phyloP scores from a whole-genome alignment of 495 filamentous ascomycete genomes.

The Aspergillus panamensis region DNA sequence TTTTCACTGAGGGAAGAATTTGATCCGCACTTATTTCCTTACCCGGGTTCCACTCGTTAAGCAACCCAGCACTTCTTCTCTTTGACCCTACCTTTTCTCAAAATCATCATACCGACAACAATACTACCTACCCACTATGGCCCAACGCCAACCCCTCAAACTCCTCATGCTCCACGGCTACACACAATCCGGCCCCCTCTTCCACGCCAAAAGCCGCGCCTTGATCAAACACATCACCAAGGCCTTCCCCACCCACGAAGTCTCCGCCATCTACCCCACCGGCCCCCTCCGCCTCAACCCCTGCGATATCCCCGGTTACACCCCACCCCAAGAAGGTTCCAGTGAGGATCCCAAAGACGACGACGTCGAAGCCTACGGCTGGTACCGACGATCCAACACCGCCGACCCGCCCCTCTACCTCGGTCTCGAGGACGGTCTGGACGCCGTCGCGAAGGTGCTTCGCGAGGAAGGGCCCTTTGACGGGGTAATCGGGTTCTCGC shows the following conservation, averaged over 20 bases:
- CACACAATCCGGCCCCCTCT: constrained; percentile 85
- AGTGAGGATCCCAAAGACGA: constrained; percentile 24
- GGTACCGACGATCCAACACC: constrained; percentile 67
- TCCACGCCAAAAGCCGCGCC: constrained; percentile 85
- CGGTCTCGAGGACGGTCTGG: constrained; percentile 63
- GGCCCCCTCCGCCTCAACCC: constrained; percentile 55
- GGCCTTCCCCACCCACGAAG: constrained; percentile 55
- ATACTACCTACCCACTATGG: constrained; percentile 9
- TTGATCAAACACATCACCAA: constrained; percentile 78
- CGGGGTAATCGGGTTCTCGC: constrained; percentile 72
- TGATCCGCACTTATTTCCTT: neutral
- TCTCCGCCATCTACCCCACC: constrained; percentile 52
- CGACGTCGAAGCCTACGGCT: constrained; percentile 67
- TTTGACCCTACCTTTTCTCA: too few species aligned
- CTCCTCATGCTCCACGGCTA: constrained; percentile 65
- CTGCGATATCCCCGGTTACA: constrained; percentile 70
- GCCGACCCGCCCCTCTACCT: constrained; percentile 54
- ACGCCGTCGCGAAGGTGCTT: constrained; percentile 55
- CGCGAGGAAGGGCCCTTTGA: constrained; percentile 60
- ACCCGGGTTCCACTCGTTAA: neutral
- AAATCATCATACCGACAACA: neutral
- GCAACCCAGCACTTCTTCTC: neutral
- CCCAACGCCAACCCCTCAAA: constrained; percentile 41
- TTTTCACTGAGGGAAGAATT: too few species aligned
- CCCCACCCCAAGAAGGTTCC: constrained; percentile 23